Percentiles rank a stretch among this genome's conserved stretches.
Evolutionary conservation across 192 early-diverging fungal species (phyloP).

Genomic region (Coemansia sp.): DNA sequence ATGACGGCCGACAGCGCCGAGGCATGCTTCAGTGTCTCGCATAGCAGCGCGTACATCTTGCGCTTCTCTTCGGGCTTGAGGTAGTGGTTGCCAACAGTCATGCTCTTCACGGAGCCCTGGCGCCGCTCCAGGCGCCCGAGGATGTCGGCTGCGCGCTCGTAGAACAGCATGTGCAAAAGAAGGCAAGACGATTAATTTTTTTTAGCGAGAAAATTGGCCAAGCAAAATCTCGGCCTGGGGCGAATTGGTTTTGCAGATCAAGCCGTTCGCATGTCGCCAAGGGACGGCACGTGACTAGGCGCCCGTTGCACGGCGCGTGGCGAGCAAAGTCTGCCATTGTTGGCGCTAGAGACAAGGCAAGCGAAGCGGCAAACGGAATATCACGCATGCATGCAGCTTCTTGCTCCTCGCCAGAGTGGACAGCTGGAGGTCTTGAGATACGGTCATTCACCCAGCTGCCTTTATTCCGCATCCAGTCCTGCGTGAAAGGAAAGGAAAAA

Average conservation of each 20-base stretch:
- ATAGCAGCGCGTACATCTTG: conserved; percentile 85
- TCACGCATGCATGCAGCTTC: conserved; percentile 1
- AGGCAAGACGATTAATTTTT: too few species aligned
- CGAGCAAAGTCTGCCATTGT: too few species aligned
- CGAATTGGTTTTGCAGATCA: too few species aligned
- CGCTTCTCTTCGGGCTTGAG: conserved; percentile 74
- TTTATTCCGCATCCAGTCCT: neutral
- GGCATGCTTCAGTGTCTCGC: conserved; percentile 84
- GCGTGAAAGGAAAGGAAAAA: too few species aligned
- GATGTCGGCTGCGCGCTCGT: conserved; percentile 76
- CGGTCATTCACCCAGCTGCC: neutral
- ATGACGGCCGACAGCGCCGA: conserved; percentile 33
- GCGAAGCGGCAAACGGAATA: neutral
- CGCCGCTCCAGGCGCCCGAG: conserved; percentile 70
- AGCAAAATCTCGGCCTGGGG: too few species aligned
- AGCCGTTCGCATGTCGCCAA: too few species aligned
- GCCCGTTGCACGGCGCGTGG: too few species aligned
- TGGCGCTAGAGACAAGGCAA: too few species aligned
- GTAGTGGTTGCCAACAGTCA: conserved; percentile 68
- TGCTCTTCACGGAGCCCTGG: conserved; percentile 78
- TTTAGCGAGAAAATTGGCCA: too few species aligned
- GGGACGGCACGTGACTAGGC: too few species aligned
- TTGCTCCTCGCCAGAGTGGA: neutral
- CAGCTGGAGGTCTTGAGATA: neutral
- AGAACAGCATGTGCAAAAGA: conserved; percentile 60